phyloP scores from a whole-genome alignment of 2,329 filamentous ascomycete genomes.

The Diaporthe capsici region DNA sequence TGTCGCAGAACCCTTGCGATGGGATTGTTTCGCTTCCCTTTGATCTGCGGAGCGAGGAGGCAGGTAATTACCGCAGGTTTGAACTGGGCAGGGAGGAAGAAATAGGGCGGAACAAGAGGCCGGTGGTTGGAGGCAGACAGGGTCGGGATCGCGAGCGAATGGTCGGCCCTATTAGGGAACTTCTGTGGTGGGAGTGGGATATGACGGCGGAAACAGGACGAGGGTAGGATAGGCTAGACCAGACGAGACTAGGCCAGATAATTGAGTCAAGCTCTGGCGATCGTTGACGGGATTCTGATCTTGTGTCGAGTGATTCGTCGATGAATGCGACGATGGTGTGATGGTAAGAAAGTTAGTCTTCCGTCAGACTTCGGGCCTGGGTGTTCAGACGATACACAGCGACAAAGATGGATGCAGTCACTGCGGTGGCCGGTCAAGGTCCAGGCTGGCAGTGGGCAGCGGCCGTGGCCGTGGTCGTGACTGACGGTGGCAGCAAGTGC shows the following conservation, averaged over 20 bases:
- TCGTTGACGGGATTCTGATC: conserved; percentile 24
- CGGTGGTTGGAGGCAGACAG: not conserved
- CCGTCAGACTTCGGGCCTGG: conserved; percentile 15
- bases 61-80: not conserved
- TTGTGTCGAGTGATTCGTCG: conserved; percentile 26
- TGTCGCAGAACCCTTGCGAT: conserved; percentile 3
- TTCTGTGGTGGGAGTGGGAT: not conserved
- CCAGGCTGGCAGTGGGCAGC: not conserved
- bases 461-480: not conserved
- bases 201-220: conserved; percentile 19
- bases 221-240: conserved; percentile 8
- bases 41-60: conserved; percentile 5
- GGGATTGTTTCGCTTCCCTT: not conserved
- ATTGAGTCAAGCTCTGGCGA: conserved; percentile 33
- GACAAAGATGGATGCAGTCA: conserved; percentile 25
- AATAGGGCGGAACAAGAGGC: not conserved
- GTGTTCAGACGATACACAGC: conserved; percentile 19
- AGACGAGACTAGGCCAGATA: conserved; percentile 11
- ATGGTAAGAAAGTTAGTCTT: conserved; percentile 27
- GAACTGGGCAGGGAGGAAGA: not conserved
- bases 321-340: conserved; percentile 27
- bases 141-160: conserved; percentile 10
- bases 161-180: conserved; percentile 9
- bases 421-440: conserved; percentile 24
- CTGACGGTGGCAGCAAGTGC: not conserved